phyloP scores from a whole-genome alignment of 164 flowering plant species.

The Kalanchoe fedtschenkoi region DNA sequence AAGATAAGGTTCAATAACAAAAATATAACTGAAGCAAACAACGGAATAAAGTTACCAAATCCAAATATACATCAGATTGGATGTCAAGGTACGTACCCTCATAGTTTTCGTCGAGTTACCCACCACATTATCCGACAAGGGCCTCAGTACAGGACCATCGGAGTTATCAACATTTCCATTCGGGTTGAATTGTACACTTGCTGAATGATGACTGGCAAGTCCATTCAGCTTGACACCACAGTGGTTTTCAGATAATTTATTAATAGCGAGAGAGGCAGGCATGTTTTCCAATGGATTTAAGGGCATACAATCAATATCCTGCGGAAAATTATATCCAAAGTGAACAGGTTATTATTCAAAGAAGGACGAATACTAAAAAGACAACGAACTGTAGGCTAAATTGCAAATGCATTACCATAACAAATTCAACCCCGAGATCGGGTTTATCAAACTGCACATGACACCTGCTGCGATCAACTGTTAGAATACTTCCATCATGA shows the following conservation, averaged over 20 bases:
- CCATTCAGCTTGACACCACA: slow-evolving; percentile 26
- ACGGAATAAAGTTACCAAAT: neutral
- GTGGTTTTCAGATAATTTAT: slow-evolving; percentile 28
- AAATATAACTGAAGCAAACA: neutral
- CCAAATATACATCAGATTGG: neutral
- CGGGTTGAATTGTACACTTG: neutral
- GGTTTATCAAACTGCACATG: slow-evolving; percentile 81
- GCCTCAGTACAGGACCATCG: neutral
- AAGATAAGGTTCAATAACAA: neutral
- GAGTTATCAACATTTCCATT: neutral
- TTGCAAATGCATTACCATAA: slow-evolving; percentile 42
- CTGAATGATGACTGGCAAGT: slow-evolving; percentile 4
- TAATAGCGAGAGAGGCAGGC: slow-evolving; percentile 39
- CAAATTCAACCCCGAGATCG: slow-evolving; percentile 81
- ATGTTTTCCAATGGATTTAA: slow-evolving; percentile 39
- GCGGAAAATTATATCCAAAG: slow-evolving; percentile 9
- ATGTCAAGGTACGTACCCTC: neutral
- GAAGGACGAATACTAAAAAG: neutral
- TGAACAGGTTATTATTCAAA: neutral
- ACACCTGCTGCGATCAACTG: slow-evolving; percentile 70
- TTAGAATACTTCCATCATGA: slow-evolving; percentile 80
- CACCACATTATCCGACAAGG: neutral
- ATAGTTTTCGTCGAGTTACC: neutral
- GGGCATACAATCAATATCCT: slow-evolving; percentile 80
- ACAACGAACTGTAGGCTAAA: neutral